Evolutionary conservation across 768 basidiomycete species (phyloP), one percentile per base, ranked within the genome.

Genomic region (Xanthoconium stramineum): DNA sequence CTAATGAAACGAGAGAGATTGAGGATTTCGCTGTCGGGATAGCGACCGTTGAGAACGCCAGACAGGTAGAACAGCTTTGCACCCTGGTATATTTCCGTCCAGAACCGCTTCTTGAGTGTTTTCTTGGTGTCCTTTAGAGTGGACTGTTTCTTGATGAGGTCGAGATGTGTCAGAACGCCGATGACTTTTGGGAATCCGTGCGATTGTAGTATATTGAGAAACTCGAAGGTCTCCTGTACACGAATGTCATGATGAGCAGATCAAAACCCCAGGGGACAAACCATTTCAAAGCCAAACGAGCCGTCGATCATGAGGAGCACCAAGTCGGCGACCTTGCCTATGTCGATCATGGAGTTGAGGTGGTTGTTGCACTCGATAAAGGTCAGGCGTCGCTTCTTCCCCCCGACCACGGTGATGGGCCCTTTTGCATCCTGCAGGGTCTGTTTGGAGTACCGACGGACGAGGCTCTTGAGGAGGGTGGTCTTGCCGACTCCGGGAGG

Each of bases 161-260:
- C 97, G 40, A 98, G 85, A 72, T 99, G 97, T 46, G 94, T 89
- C 46, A 99, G 88, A 55, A 99, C 74, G 53, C 97, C 96, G 59
- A 99, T 93, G 64, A 98, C 94, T 79, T 98, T 99, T 3, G 97
- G 97, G 70, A 99, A 96, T 33, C 97, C 97, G 69, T 99, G 97
- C 0, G 93, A 81, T 76, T 98, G 94, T 28, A 99, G 86, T 65
- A 98, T 86, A 64, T 98, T 98, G 53, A 99, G 86, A 61, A 98
- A 98, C 74, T 99, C 97, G 65, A 99, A 98, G 0, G 94, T 94
- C 85, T 98, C 97, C 95, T 98, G 67, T 29, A 19, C 12, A 24
- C 8, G n/a, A 39, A 33, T 5, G 28, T 38, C 20, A 58, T 42
- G 45, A 47, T 48, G 0, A 30, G 47, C n/a, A 5, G 33, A 2